These are phyloP conservation scores for Aspergillus vadensis DNA, from an alignment of 2,329 filamentous ascomycete species.

Conservation along the genomic window DNA sequence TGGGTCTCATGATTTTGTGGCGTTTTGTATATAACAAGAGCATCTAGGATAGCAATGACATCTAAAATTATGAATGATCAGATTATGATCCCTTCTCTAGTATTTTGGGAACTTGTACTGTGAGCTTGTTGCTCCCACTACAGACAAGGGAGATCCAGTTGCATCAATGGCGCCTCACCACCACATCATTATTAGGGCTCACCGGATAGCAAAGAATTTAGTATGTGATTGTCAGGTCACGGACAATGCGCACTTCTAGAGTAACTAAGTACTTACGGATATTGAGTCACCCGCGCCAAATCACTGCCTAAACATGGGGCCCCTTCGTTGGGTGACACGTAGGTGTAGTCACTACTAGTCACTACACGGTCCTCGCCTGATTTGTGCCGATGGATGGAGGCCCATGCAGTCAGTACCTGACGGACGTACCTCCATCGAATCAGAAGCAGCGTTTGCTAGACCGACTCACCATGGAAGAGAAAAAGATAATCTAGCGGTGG, in stretches of 20 bases:
- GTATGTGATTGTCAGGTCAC: not conserved
- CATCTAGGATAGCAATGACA: not conserved
- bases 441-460: not conserved
- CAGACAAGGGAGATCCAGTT: not conserved
- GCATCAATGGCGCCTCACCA: constrained; percentile 3
- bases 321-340: constrained; percentile 1
- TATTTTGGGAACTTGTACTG: not conserved
- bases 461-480: not conserved
- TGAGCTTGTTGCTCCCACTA: not conserved
- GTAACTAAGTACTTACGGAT: not conserved
- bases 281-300: not conserved
- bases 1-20: constrained; percentile 5
- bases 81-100: no score
- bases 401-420: constrained; percentile 9
- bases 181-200: constrained; percentile 7
- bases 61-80: not conserved
- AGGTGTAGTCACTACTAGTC: not conserved
- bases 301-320: constrained; percentile 7
- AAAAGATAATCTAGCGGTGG: constrained; percentile 3
- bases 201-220: not conserved
- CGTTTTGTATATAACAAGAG: constrained; percentile 5
- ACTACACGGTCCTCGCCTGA: constrained; percentile 1
- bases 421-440: constrained; percentile 4
- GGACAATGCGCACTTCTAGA: not conserved
- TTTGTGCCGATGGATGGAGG: not conserved